Conservation (phyloP, 1,139 yeast species). For the Blastobotrys malaysiensis region DNA sequence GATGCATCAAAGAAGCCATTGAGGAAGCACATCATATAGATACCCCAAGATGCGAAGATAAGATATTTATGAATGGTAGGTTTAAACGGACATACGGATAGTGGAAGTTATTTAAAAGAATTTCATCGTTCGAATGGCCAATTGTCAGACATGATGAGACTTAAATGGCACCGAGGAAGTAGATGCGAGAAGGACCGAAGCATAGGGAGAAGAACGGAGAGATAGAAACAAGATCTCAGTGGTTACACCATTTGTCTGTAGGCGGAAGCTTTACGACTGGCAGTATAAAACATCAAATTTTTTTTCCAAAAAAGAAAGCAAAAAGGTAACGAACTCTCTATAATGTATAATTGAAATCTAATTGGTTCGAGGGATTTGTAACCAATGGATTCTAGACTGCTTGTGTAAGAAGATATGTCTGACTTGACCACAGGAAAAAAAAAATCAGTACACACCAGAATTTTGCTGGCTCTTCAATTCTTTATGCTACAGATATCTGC, state of each 20-base stretch:
- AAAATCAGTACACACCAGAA: no score
- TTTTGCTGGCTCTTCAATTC: no score
- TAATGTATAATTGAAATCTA: not conserved
- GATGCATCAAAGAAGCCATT: not conserved
- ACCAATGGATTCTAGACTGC: no score
- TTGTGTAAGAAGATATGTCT: no score
- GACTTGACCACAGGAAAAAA: no score
- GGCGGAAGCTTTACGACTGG: not conserved
- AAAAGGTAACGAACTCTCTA: not conserved
- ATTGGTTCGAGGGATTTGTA: not conserved
- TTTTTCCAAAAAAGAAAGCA: not conserved
- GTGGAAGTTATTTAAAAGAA: not conserved
- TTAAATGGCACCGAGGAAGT: not conserved
- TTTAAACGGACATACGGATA: not conserved
- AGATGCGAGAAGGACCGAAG: not conserved
- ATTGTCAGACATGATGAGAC: not conserved
- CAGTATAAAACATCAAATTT: not conserved
- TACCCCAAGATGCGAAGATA: not conserved
- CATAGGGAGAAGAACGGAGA: not conserved
- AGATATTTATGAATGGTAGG: not conserved
- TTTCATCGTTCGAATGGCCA: not conserved
- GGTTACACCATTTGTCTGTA: not conserved
- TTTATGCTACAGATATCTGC: no score
- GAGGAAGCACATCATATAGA: not conserved
- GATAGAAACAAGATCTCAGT: not conserved